phyloP scores from a whole-genome alignment of 2,329 filamentous ascomycete species.

The Pestalotiopsis sp. region DNA sequence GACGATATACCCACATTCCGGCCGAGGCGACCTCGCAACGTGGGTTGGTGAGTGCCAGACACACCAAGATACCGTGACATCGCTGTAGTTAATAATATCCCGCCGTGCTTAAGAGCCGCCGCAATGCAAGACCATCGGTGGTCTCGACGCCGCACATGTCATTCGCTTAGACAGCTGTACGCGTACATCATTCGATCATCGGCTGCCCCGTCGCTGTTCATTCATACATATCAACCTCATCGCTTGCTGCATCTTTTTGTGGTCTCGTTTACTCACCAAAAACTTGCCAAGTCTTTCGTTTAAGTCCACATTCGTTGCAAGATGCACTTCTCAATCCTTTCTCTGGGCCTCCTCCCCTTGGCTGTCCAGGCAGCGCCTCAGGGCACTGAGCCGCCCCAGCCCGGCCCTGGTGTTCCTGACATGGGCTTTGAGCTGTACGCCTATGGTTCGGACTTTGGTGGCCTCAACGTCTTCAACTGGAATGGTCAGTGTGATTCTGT shows the following conservation, averaged over 20 bases:
- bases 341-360: conserved; percentile 18
- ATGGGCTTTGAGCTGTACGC: conserved; percentile 28
- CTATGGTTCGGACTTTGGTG: conserved; percentile 28
- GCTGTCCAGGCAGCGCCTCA: conserved; percentile 13
- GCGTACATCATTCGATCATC: conserved; percentile 5
- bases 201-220: not conserved
- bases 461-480: conserved; percentile 25
- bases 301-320: not conserved
- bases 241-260: not conserved
- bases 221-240: conserved; percentile 3
- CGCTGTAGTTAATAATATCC: conserved; percentile 1
- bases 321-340: conserved; percentile 16
- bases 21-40: conserved; percentile 2
- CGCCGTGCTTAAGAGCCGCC: not conserved
- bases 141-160: conserved; percentile 9
- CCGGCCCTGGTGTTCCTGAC: conserved; percentile 16
- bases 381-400: not conserved
- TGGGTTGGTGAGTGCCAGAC: not conserved
- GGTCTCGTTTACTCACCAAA: not conserved
- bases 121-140: not conserved
- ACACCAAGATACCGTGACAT: not conserved
- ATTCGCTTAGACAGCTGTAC: not conserved
- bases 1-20: conserved; percentile 7
- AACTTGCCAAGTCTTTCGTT: conserved; percentile 9
- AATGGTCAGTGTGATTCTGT: conserved; percentile 20